A percentile compares a stretch with the other conserved stretches of the same genome.
Conservation (phyloP, 2,329 filamentous ascomycete genomes). For the Fusarium sp. region DNA sequence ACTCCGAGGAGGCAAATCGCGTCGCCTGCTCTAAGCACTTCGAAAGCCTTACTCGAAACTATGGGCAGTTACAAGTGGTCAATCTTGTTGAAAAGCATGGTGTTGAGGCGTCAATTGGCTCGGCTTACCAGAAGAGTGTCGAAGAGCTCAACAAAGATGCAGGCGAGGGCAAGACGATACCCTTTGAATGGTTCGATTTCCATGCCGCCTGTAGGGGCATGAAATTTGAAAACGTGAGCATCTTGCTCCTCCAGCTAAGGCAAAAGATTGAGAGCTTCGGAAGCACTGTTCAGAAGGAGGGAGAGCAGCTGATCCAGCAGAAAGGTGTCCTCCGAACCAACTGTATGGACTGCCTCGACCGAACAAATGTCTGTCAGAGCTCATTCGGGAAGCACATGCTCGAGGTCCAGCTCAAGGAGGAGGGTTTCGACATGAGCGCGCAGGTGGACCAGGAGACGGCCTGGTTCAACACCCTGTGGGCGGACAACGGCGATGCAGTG, state of each 20-base stretch:
- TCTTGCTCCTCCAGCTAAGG: slow-evolving; percentile 78
- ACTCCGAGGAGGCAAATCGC: slow-evolving; percentile 83
- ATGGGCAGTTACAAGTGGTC: slow-evolving; percentile 82
- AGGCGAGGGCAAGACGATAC: slow-evolving; percentile 54
- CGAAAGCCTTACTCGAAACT: slow-evolving; percentile 72
- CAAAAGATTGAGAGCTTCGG: slow-evolving; percentile 76
- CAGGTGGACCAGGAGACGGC: slow-evolving; percentile 82
- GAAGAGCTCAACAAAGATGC: slow-evolving; percentile 74
- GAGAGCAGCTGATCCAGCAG: slow-evolving; percentile 64
- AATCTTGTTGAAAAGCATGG: slow-evolving; percentile 92
- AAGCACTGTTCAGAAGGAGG: slow-evolving; percentile 72
- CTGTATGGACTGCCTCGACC: slow-evolving; percentile 98
- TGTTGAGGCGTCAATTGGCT: slow-evolving; percentile 82
- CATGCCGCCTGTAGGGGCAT: slow-evolving; percentile 92
- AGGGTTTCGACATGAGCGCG: slow-evolving; percentile 81
- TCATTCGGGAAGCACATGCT: slow-evolving; percentile 87
- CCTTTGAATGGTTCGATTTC: slow-evolving; percentile 98
- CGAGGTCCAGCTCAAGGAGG: slow-evolving; percentile 79
- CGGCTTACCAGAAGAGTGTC: slow-evolving; percentile 78
- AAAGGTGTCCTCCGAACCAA: slow-evolving; percentile 89
- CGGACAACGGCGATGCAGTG: slow-evolving; percentile 96
- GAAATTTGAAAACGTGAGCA: slow-evolving; percentile 95
- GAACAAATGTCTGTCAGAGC: slow-evolving; percentile 96
- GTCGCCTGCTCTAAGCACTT: slow-evolving; percentile 86
- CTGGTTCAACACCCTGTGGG: slow-evolving; percentile 98